Evolutionary conservation across 306 rosid species (phyloP).

Genomic region (Cucumis cinereus): DNA sequence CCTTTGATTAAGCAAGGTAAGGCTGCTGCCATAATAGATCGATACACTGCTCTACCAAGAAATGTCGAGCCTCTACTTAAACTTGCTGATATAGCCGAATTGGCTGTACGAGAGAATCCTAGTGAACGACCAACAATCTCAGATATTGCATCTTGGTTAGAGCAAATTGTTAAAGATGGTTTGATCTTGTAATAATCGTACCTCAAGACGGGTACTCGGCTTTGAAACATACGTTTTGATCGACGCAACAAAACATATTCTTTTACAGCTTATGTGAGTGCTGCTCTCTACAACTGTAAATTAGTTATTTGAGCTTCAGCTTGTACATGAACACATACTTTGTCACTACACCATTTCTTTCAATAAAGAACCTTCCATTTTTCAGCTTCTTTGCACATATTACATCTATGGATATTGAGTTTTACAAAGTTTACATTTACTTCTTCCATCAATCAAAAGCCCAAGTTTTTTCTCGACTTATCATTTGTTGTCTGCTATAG

Average conservation of each 20-base stretch:
- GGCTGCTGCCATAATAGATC: slow-evolving; percentile 60
- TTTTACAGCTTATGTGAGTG: slow-evolving; percentile 1
- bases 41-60: slow-evolving; percentile 45
- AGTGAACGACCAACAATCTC: slow-evolving; percentile 54
- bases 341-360: not conserved
- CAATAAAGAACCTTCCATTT: not conserved
- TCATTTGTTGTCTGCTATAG: not conserved
- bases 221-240: slow-evolving; percentile 8
- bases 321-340: slow-evolving; percentile 6
- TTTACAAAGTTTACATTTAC: not conserved
- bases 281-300: slow-evolving; percentile 5
- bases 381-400: not conserved
- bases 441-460: not conserved
- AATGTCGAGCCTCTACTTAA: slow-evolving; percentile 82
- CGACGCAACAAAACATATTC: not conserved
- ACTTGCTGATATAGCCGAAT: slow-evolving; percentile 69
- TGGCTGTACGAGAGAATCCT: slow-evolving; percentile 42
- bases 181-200: slow-evolving; percentile 30
- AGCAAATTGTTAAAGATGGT: slow-evolving; percentile 73
- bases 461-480: not conserved
- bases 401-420: not conserved
- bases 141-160: slow-evolving; percentile 65
- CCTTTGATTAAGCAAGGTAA: slow-evolving; percentile 67
- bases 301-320: slow-evolving; percentile 11
- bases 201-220: not conserved